Evolutionary conservation across 2,329 filamentous ascomycete genomes (phyloP).

Genomic region (Zymoseptoria brevis): DNA sequence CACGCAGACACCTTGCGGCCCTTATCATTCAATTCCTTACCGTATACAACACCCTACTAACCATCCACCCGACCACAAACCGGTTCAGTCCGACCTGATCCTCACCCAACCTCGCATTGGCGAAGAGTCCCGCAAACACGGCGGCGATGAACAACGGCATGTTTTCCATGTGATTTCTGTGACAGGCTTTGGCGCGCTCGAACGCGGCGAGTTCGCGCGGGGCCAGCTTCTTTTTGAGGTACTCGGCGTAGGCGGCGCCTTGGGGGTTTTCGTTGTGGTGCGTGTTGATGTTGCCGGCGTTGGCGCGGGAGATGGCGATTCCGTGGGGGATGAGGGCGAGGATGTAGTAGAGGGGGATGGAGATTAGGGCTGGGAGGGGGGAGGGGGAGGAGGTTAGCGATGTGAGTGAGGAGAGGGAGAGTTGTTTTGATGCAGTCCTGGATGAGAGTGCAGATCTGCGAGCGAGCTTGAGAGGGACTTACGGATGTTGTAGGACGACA

Average conservation of each 20-base stretch:
- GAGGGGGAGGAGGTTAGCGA: constrained; percentile 3
- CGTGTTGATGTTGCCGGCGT: constrained; percentile 28
- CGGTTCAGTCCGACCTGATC: constrained; percentile 26
- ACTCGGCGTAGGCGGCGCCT: constrained; percentile 27
- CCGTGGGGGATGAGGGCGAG: constrained; percentile 36
- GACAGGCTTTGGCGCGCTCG: constrained; percentile 40
- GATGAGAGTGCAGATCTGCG: no score
- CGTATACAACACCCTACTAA: constrained; percentile 32
- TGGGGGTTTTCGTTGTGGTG: constrained; percentile 39
- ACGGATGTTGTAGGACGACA: background rate
- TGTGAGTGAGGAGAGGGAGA: no score
- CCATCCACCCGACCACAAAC: constrained; percentile 32
- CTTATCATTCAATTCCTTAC: no score
- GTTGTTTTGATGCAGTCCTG: no score
- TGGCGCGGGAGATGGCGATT: constrained; percentile 32
- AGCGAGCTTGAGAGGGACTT: no score
- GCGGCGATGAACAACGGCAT: constrained; percentile 39
- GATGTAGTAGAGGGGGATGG: constrained; percentile 39
- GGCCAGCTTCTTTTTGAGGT: constrained; percentile 32
- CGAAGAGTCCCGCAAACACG: constrained; percentile 38
- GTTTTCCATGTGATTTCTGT: constrained; percentile 41
- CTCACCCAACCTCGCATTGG: constrained; percentile 23
- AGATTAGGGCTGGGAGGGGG: constrained; percentile 37
- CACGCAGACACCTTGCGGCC: no score
- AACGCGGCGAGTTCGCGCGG: constrained; percentile 33